Evolutionary conservation across 2,329 filamentous ascomycete species (phyloP).

Genomic region (Dryadomyces sulphureus): DNA sequence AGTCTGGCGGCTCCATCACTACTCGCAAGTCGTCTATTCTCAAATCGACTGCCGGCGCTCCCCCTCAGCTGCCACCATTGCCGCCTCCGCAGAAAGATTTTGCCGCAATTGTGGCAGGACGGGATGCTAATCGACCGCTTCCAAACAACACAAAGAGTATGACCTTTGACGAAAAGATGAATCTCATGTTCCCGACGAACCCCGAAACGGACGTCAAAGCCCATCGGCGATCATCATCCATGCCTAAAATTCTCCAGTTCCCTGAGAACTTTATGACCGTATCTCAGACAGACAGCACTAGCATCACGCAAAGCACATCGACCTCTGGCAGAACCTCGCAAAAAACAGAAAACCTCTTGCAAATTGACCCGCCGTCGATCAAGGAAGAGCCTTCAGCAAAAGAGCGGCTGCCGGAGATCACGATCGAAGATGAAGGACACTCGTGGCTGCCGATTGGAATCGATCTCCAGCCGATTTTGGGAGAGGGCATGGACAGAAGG

Average conservation of each 20-base stretch:
- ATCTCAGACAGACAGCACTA: slow-evolving; percentile 11
- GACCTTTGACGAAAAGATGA: slow-evolving; percentile 43
- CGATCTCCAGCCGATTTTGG: background rate
- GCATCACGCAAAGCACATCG: slow-evolving; percentile 16
- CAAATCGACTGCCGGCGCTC: slow-evolving; percentile 27
- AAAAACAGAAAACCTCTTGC: slow-evolving; percentile 25
- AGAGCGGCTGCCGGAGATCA: slow-evolving; percentile 10
- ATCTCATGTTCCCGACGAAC: slow-evolving; percentile 30
- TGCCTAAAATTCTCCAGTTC: slow-evolving; percentile 28
- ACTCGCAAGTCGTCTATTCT: slow-evolving; percentile 32
- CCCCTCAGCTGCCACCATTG: slow-evolving; percentile 36
- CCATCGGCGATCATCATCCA: slow-evolving; percentile 21
- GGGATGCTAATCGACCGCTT: slow-evolving; percentile 20
- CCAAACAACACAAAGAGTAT: slow-evolving; percentile 42
- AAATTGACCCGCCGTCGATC: slow-evolving; percentile 19
- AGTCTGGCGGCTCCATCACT: slow-evolving; percentile 31
- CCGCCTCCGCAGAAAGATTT: slow-evolving; percentile 34
- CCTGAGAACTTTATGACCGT: slow-evolving; percentile 17
- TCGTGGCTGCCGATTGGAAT: slow-evolving; percentile 20
- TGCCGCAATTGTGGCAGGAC: slow-evolving; percentile 11
- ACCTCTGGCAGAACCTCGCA: slow-evolving; percentile 22
- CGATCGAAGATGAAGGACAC: slow-evolving; percentile 20
- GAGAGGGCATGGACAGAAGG: slow-evolving; percentile 9
- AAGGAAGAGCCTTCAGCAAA: background rate
- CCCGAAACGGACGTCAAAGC: slow-evolving; percentile 10